Base-by-base conservation (phyloP, 2,329 filamentous ascomycete species). In the Fonsecaea nubica region DNA sequence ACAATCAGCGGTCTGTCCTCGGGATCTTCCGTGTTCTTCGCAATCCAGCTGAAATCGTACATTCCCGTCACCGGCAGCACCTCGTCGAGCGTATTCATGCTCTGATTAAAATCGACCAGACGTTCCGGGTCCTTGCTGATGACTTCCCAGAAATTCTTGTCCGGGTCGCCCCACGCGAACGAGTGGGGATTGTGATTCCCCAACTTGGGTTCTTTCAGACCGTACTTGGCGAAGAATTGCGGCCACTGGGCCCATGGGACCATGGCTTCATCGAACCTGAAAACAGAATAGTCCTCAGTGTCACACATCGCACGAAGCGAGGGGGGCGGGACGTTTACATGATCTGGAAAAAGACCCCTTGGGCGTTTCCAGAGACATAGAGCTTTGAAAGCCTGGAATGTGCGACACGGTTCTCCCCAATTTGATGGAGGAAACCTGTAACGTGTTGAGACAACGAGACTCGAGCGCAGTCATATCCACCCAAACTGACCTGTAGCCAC, bases 11-110 rank as follows among this genome's bases (percentile, higher is more conserved):
- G 40, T 42, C 40, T 42, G 40, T 42, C 40, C 4, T 42, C 15
- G 40, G 40, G 40, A 42, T 13, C 40, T 18, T 42, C 40, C 40
- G 40, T 42, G 40, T 42, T 42, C 40, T 42, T 42, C 40, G 40
- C 40, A 42, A 55, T 59, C 42, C 60, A 55, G 42, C 42, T 52
- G 38, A 63, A 56, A 38, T 58, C 35, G 42, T 69, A 72, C 70
- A 72, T 72, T 12, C 71, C 71, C 50, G 67, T 67, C 13, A 72
- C 65, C 5, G 71, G 71, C 9, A 71, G 52, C 58, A 63, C 58
- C 38, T 60, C 65, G 52, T 66, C 72, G 61, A 71, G 69, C 56
- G 50, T 65, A 40, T 55, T 65, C 64, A 67, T 69, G 15, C 71
- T 67, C 30, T 67, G 59, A 50, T 75, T 73, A 62, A 75, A 75